Conservation (phyloP, 1,139 yeast genomes). For the Yamadazyma epiphylla region DNA sequence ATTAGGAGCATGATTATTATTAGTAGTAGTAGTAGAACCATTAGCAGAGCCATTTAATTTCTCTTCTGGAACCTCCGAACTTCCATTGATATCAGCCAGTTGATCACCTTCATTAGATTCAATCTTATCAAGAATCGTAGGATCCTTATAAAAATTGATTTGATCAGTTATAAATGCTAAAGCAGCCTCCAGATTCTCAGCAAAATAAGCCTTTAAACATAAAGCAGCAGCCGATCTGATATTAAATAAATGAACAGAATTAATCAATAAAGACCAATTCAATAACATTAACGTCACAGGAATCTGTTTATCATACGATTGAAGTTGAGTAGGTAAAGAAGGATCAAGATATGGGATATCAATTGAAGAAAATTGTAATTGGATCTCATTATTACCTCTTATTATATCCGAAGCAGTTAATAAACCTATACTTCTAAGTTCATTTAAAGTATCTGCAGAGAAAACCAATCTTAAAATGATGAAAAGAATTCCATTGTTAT, state of each 20-base stretch:
- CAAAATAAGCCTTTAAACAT: constrained; percentile 66
- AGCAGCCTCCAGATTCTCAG: constrained; percentile 61
- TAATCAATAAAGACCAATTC: constrained; percentile 76
- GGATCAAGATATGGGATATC: constrained; percentile 94
- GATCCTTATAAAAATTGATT: constrained; percentile 38
- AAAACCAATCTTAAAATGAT: constrained; percentile 68
- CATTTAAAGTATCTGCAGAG: constrained; percentile 55
- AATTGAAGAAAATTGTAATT: constrained; percentile 66
- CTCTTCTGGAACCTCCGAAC: too few relatives aligned
- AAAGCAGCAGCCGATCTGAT: constrained; percentile 68
- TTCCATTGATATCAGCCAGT: not conserved
- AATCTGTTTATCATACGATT: constrained; percentile 28
- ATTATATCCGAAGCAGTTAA: constrained; percentile 76
- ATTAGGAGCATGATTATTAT: constrained; percentile 2
- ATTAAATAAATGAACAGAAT: constrained; percentile 82
- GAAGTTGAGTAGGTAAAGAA: constrained; percentile 52
- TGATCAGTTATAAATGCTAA: constrained; percentile 63
- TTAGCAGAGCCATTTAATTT: constrained; percentile 1
- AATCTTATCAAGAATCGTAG: constrained; percentile 1
- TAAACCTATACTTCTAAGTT: constrained; percentile 63
- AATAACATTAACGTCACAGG: constrained; percentile 76
- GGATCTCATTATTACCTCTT: constrained; percentile 58
- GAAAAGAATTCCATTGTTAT: constrained; percentile 60
- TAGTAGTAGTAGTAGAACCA: not conserved
- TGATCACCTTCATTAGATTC: not conserved